Evolutionary conservation across 2,329 filamentous ascomycete species (phyloP).

Genomic region (Xylaria polymorpha): DNA sequence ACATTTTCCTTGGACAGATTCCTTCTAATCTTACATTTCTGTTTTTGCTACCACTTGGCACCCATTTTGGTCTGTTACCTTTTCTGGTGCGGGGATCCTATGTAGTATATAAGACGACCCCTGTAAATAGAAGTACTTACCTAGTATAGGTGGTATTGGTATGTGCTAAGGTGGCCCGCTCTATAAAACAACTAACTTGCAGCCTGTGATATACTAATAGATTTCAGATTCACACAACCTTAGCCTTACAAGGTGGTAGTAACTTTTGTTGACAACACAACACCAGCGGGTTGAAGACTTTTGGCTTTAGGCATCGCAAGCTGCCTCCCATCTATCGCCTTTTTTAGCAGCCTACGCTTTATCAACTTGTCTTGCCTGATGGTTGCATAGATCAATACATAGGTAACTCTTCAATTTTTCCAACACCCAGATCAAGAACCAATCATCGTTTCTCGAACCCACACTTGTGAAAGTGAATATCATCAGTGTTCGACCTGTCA

Average conservation of each 20-base stretch:
- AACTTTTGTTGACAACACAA: neutral
- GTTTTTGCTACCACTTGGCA: too few species aligned
- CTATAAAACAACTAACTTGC: neutral
- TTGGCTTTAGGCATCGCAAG: neutral
- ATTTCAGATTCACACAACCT: slow-evolving; percentile 3
- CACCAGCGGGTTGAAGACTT: neutral
- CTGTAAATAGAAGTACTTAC: too few species aligned
- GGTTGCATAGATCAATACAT: neutral
- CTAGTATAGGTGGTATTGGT: too few species aligned
- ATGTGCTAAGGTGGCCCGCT: neutral
- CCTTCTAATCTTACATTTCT: too few species aligned
- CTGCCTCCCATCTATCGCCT: neutral
- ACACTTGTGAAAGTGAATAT: neutral
- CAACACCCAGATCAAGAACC: neutral
- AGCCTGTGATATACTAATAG: too few species aligned
- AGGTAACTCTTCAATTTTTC: neutral
- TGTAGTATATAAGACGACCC: neutral
- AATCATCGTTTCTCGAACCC: neutral
- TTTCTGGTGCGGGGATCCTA: too few species aligned
- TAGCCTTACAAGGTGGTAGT: neutral
- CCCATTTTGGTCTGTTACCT: too few species aligned
- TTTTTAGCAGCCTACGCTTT: neutral
- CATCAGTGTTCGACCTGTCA: neutral
- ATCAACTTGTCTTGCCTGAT: neutral
- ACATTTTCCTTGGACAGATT: too few species aligned